These are phyloP conservation scores for Sesbania bispinosa DNA, from an alignment of 306 rosid genomes.

Conservation along the genomic window DNA sequence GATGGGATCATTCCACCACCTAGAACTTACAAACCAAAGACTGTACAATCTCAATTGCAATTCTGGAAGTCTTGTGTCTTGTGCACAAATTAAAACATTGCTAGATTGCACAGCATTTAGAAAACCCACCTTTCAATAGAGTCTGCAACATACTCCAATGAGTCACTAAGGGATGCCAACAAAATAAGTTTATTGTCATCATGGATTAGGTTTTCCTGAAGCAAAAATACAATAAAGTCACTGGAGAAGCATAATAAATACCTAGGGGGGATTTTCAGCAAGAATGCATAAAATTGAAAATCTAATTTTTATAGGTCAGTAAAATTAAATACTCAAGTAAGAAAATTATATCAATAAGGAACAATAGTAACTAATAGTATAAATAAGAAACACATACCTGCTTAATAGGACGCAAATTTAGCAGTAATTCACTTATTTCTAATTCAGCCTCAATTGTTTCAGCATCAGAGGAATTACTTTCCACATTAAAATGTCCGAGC, in stretches of 20 bases:
- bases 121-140: constrained; percentile 86
- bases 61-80: not conserved
- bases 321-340: not conserved
- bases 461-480: constrained; percentile 55
- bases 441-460: constrained; percentile 77
- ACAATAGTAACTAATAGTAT: not conserved
- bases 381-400: constrained; percentile 57
- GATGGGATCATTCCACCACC: not conserved
- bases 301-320: not conserved
- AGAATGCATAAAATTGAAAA: constrained; percentile 7
- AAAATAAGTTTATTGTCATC: constrained; percentile 93
- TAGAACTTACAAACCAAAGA: not conserved
- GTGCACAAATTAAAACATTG: constrained; percentile 11
- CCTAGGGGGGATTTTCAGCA: not conserved
- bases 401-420: constrained; percentile 82
- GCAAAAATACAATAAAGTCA: constrained; percentile 16
- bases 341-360: too few relatives aligned
- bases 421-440: constrained; percentile 66
- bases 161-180: constrained; percentile 97
- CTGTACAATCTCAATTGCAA: not conserved
- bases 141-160: constrained; percentile 95
- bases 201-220: constrained; percentile 91
- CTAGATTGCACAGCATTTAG: constrained; percentile 14
- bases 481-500: constrained; percentile 46
- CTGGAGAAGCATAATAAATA: constrained; percentile 19